A percentile compares a stretch with the other conserved stretches of the same genome.
Evolutionary conservation across 1,284 basidiomycete genomes (phyloP).

Genomic region (Afroboletus lepidellus): DNA sequence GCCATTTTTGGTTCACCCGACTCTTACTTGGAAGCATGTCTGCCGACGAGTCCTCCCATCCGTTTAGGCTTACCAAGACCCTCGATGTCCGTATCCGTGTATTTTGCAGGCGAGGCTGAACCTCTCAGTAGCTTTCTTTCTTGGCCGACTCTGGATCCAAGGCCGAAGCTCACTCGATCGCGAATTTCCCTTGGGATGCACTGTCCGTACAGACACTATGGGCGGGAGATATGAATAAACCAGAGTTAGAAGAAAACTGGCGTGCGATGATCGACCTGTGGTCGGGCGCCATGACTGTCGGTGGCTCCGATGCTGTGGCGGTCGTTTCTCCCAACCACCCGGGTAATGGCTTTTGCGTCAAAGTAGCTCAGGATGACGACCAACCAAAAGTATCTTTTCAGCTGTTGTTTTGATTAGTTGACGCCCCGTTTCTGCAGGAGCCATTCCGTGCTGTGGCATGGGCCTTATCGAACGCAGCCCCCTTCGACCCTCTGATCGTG

Average conservation of each 20-base stretch:
- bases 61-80: conserved; percentile 29
- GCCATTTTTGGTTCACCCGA: conserved; percentile 25
- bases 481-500: conserved; percentile 54
- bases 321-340: conserved; percentile 32
- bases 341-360: conserved; percentile 36
- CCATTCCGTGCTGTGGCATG: conserved; percentile 47
- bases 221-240: conserved; percentile 39
- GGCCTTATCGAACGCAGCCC: conserved; percentile 46
- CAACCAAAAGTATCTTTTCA: conserved; percentile 18
- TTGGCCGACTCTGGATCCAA: background rate
- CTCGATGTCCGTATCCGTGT: conserved; percentile 27
- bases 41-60: background rate
- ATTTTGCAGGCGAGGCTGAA: conserved; percentile 11
- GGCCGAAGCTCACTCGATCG: conserved; percentile 34
- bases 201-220: conserved; percentile 48
- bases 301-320: conserved; percentile 35
- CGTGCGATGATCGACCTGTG: conserved; percentile 43
- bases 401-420: conserved; percentile 2
- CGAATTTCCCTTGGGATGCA: conserved; percentile 59
- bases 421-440: conserved; percentile 9
- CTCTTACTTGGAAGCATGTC: conserved; percentile 1
- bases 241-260: conserved; percentile 43
- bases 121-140: conserved; percentile 23
- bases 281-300: conserved; percentile 48
- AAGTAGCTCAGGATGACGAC: conserved; percentile 15